Evolutionary conservation across 2,329 filamentous ascomycete genomes (phyloP).

Genomic region (Truncatella angustata): DNA sequence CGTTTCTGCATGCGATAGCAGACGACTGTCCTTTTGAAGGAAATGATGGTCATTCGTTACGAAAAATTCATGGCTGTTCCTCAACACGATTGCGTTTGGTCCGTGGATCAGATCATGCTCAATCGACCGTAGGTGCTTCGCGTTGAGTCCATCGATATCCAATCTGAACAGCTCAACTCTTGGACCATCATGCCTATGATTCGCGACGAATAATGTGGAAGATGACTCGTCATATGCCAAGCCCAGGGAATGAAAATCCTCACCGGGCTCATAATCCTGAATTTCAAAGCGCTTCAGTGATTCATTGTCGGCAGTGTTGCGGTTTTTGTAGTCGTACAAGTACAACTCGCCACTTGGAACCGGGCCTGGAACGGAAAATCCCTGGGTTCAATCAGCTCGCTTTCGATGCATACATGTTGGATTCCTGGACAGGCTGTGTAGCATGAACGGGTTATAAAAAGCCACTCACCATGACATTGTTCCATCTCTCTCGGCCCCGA

Average conservation of each 20-base stretch:
- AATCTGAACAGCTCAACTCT: slow-evolving; percentile 39
- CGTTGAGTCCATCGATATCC: slow-evolving; percentile 29
- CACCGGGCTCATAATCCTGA: slow-evolving; percentile 18
- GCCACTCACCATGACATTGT: slow-evolving; percentile 37
- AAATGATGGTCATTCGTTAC: slow-evolving; percentile 41
- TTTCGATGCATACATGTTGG: neutral
- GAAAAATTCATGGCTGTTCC: slow-evolving; percentile 34
- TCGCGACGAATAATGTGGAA: slow-evolving; percentile 34
- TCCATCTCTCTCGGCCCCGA: slow-evolving; percentile 36
- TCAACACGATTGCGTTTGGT: slow-evolving; percentile 37
- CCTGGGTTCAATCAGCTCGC: slow-evolving; percentile 9
- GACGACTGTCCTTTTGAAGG: slow-evolving; percentile 17
- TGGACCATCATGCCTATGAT: slow-evolving; percentile 33
- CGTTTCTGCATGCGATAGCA: slow-evolving; percentile 32
- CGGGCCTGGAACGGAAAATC: slow-evolving; percentile 26
- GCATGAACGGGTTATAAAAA: neutral
- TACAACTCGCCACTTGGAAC: slow-evolving; percentile 31
- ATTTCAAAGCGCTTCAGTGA: slow-evolving; percentile 23
- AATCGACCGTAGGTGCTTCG: slow-evolving; percentile 34
- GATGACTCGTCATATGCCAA: slow-evolving; percentile 34
- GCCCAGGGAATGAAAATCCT: slow-evolving; percentile 39
- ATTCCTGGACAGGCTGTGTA: neutral
- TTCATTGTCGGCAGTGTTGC: slow-evolving; percentile 16
- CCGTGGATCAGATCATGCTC: slow-evolving; percentile 34
- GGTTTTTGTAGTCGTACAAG: slow-evolving; percentile 34